Evolutionary conservation across 2,329 filamentous ascomycete genomes (phyloP).

Genomic region (Zymoseptoria brevis): DNA sequence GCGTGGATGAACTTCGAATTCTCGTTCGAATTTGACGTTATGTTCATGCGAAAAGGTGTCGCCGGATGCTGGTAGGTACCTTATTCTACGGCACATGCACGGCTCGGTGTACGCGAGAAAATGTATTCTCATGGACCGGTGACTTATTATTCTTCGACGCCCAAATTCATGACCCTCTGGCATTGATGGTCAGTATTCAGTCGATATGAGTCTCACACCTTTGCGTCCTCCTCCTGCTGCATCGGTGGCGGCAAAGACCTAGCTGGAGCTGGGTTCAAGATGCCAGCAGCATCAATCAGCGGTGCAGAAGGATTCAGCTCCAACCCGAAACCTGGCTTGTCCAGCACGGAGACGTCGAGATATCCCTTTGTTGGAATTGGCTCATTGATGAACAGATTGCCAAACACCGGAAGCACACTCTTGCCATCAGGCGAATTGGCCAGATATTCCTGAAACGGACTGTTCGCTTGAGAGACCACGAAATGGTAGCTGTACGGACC

Average conservation of each 20-base stretch:
- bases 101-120: background rate
- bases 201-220: background rate
- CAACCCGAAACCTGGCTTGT: constrained; percentile 85
- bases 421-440: constrained; percentile 88
- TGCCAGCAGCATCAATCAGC: constrained; percentile 65
- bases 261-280: constrained; percentile 59
- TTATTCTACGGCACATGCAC: background rate
- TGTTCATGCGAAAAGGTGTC: background rate
- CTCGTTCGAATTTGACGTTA: background rate
- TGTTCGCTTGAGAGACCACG: constrained; percentile 86
- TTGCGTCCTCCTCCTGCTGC: constrained; percentile 9
- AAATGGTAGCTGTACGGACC: constrained; percentile 96
- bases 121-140: background rate
- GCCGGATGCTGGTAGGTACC: background rate
- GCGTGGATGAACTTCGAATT: background rate
- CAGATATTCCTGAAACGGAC: constrained; percentile 91
- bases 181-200: background rate
- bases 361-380: constrained; percentile 79
- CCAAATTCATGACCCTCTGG: background rate
- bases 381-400: constrained; percentile 82
- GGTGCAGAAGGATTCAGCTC: constrained; percentile 76
- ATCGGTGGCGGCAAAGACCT: constrained; percentile 31
- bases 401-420: constrained; percentile 84
- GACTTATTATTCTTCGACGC: background rate
- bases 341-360: constrained; percentile 68